Conservation (phyloP, 768 basidiomycete species). For the Tylopilus sp. region DNA sequence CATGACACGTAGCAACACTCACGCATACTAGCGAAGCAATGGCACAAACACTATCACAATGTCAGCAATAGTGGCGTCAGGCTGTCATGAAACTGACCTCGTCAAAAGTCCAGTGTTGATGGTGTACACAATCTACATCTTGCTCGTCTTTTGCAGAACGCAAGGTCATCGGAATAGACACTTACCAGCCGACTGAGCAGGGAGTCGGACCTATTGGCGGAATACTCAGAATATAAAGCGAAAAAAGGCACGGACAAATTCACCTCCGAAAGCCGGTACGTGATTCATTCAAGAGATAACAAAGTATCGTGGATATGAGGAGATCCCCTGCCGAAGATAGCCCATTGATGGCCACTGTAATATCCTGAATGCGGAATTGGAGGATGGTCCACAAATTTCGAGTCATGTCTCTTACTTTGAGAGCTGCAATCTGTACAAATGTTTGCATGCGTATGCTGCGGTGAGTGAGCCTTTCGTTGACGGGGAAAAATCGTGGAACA, state of each 20-base stretch:
- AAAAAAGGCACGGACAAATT: neutral
- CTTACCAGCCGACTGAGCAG: slow-evolving; percentile 45
- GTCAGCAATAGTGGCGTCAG: neutral
- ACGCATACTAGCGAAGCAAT: neutral
- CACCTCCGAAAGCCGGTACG: slow-evolving; percentile 51
- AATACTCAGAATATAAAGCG: neutral
- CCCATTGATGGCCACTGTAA: slow-evolving; percentile 52
- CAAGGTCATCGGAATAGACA: neutral
- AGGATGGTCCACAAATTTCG: neutral
- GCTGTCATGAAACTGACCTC: slow-evolving; percentile 21
- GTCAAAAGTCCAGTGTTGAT: slow-evolving; percentile 40
- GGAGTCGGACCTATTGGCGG: slow-evolving; percentile 37
- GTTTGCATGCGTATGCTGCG: slow-evolving; percentile 30
- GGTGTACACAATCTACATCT: slow-evolving; percentile 48
- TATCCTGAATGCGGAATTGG: slow-evolving; percentile 13
- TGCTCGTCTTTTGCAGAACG: neutral
- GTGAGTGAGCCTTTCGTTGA: slow-evolving; percentile 12
- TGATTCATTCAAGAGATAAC: slow-evolving; percentile 42
- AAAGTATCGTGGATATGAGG: slow-evolving; percentile 47
- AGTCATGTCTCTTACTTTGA: slow-evolving; percentile 37
- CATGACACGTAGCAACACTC: neutral
- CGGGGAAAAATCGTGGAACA: neutral
- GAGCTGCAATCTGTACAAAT: slow-evolving; percentile 33
- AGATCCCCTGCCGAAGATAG: slow-evolving; percentile 46
- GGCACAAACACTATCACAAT: slow-evolving; percentile 14